Base-by-base conservation (phyloP, 305 asterid species). In the Nicotiana rustica region DNA sequence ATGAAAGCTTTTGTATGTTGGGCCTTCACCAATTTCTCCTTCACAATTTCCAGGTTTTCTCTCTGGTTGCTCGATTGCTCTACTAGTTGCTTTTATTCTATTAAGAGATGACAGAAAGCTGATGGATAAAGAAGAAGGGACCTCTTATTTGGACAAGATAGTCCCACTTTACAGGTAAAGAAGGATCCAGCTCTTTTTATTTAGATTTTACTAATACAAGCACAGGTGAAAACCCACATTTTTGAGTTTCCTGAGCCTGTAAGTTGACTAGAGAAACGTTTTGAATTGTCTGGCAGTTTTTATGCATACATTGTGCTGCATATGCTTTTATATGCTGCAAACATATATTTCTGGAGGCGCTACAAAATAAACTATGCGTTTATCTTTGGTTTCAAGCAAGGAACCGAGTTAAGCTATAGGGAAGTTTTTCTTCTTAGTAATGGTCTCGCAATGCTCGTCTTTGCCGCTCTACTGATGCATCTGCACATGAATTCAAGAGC, bases 311-410 rank as follows among this genome's bases (percentile, higher is more conserved):
- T 90, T 82, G 89, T 90, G 82, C 92, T 94, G 65, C 98, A 94
- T 85, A 85, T 92, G 95, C 88, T 93, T 83, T 82, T 93, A 67
- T 94, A 94, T 77, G 92, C 92, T 82, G 91, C 91, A 89, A 89
- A 93, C 87, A 86, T 91, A 85, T 94, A 92, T 84, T 94, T 92
- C 85, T 93, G 97, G 97, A 92, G 91, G 89, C 92, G 86, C 85
- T 93, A 85, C 93, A 88, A 85, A 88, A 91, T 94, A 92, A 94
- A 94, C 89, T 93, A 92, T 73, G 85, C 93, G 0, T 94, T 92
- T 87, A 94, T 94, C 88, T 92, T 94, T 86, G 97, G 96, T 84
- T 93, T 94, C 91, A 89, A 88, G 87, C 92, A 87, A 83, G 95
- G 96, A 78, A 91, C 95, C 1, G 95, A 93, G 86, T 84, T 94